Evolutionary conservation across 192 early-diverging fungal genomes (phyloP).

Genomic region (Entomortierella beljakovae): DNA sequence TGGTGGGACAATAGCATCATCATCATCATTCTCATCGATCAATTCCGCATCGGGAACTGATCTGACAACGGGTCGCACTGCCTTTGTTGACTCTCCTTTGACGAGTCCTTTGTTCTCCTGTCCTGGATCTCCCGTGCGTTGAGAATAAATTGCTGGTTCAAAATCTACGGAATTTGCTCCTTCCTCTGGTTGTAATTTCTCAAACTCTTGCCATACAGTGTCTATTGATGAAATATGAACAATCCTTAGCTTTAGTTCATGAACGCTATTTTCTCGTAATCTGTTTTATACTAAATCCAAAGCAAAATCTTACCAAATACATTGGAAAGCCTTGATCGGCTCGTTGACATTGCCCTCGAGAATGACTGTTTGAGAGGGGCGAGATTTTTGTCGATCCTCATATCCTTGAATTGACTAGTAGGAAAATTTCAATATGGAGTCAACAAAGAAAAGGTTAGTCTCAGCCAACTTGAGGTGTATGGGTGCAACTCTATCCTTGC

Average conservation of each 20-base stretch:
- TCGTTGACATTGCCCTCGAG: slow-evolving; percentile 62
- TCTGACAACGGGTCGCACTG: slow-evolving; percentile 7
- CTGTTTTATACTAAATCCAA: not conserved
- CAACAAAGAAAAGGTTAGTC: not conserved
- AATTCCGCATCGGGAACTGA: slow-evolving; percentile 29
- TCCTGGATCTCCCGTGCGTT: not conserved
- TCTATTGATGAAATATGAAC: slow-evolving; percentile 18
- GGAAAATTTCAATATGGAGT: not conserved
- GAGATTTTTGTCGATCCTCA: slow-evolving; percentile 61
- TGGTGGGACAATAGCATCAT: slow-evolving; percentile 26
- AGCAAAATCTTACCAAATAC: slow-evolving; percentile 48
- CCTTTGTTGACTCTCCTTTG: slow-evolving; percentile 23
- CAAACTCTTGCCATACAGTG: slow-evolving; percentile 51
- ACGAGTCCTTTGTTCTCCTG: slow-evolving; percentile 22
- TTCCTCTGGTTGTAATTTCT: slow-evolving; percentile 50
- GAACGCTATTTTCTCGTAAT: not conserved
- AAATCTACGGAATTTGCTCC: not conserved
- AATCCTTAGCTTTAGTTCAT: not conserved
- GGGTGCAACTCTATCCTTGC: too few relatives aligned
- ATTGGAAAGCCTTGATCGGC: slow-evolving; percentile 50
- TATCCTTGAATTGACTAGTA: slow-evolving; percentile 60
- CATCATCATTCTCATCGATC: slow-evolving; percentile 14
- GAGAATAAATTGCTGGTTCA: slow-evolving; percentile 31
- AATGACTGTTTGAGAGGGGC: slow-evolving; percentile 59
- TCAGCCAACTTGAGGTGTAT: not conserved